A percentile compares a stretch with the other conserved stretches of the same genome.
Evolutionary conservation across 805 yeast genomes (phyloP).

Genomic region (Peterozyma toletana): DNA sequence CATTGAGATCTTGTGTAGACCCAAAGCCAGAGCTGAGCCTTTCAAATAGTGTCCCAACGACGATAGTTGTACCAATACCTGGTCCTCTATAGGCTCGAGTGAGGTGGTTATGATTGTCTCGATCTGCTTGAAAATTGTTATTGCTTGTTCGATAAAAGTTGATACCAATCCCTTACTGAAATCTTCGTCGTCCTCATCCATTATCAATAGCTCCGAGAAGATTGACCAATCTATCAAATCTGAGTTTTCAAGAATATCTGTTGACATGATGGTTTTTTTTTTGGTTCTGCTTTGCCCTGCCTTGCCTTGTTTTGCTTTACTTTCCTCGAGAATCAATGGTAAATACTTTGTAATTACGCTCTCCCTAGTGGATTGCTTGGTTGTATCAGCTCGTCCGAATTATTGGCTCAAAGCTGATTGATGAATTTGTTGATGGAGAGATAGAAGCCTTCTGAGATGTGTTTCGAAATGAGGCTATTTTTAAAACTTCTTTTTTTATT

Average conservation of each 20-base stretch:
- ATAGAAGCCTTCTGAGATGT: too few species aligned
- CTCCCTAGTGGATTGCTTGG: too few species aligned
- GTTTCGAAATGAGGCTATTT: too few species aligned
- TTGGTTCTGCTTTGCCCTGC: too few species aligned
- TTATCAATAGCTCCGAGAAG: slow-evolving; percentile 77
- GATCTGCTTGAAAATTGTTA: slow-evolving; percentile 69
- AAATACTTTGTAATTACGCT: too few species aligned
- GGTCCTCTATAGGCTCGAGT: slow-evolving; percentile 23
- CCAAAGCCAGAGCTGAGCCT: slow-evolving; percentile 93
- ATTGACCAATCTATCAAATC: slow-evolving; percentile 86
- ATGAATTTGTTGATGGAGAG: too few species aligned
- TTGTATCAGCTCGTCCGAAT: too few species aligned
- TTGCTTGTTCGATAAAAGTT: slow-evolving; percentile 87
- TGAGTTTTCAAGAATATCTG: slow-evolving; percentile 31
- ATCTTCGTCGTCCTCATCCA: slow-evolving; percentile 97
- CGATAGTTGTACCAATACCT: slow-evolving; percentile 52
- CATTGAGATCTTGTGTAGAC: slow-evolving; percentile 71
- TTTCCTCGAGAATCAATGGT: too few species aligned
- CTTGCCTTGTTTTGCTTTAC: too few species aligned
- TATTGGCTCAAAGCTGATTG: too few species aligned
- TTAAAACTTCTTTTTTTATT: too few species aligned
- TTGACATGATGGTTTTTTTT: too few species aligned
- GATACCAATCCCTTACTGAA: slow-evolving; percentile 72
- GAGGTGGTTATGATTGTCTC: slow-evolving; percentile 35
- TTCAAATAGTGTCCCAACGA: slow-evolving; percentile 86